Evolutionary conservation across 1,284 basidiomycete species (phyloP).

Genomic region (Phenoliferia sp.): DNA sequence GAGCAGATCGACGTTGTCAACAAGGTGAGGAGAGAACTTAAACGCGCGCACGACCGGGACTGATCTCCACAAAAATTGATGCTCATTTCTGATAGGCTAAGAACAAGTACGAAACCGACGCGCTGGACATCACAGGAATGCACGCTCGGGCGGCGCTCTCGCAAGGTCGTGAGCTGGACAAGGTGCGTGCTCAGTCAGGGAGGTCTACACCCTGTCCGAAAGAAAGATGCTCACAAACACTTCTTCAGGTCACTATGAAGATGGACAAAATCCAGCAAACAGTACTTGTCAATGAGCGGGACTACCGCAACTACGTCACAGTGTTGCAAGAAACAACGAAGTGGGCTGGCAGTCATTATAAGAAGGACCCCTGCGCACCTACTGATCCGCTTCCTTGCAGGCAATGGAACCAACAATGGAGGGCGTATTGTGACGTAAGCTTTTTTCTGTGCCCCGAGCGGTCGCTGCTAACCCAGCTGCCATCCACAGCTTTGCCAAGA

Average conservation of each 20-base stretch:
- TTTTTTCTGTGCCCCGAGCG: background rate
- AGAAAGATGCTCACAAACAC: too few relatives aligned
- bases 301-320: conserved; percentile 81
- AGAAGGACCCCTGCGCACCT: too few relatives aligned
- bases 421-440: conserved; percentile 71
- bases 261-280: conserved; percentile 85
- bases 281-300: conserved; percentile 80
- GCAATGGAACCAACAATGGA: conserved; percentile 95
- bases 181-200: conserved; percentile 49
- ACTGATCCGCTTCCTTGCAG: conserved; percentile 2
- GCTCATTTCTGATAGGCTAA: conserved; percentile 53
- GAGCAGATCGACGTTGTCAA: conserved; percentile 74
- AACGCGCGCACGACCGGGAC: background rate
- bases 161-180: conserved; percentile 91
- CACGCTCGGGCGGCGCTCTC: conserved; percentile 89
- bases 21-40: conserved; percentile 48
- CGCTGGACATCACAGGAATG: conserved; percentile 89
- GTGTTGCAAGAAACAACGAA: conserved; percentile 68
- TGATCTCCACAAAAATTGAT: too few relatives aligned
- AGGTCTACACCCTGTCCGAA: too few relatives aligned
- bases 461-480: background rate
- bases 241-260: conserved; percentile 52
- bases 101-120: conserved; percentile 91
- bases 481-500: conserved; percentile 71
- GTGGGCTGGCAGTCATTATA: conserved; percentile 3